Percentiles rank a stretch among this genome's conserved stretches.
These are phyloP conservation scores for Coemansia sp. DNA, from an alignment of 192 early-diverging fungal species.

Conservation along the genomic window DNA sequence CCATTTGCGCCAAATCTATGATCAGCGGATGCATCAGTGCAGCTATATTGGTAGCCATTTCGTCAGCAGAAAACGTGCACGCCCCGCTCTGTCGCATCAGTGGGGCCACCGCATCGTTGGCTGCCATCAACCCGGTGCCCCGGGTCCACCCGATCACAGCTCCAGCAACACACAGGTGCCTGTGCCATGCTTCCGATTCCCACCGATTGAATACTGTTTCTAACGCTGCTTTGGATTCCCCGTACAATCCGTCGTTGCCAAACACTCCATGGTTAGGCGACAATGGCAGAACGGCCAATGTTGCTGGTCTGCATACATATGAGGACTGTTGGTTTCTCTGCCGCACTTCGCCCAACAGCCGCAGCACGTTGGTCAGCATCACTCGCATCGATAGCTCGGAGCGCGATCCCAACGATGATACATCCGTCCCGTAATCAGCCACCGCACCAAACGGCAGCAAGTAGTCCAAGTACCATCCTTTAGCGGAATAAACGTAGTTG, in stretches of 20 bases:
- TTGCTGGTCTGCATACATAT: constrained; percentile 72
- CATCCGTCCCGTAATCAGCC: constrained; percentile 78
- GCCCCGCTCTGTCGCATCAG: constrained; percentile 66
- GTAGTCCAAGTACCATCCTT: constrained; percentile 88
- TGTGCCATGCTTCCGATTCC: constrained; percentile 83
- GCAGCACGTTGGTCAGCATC: constrained; percentile 92
- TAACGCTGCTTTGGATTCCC: constrained; percentile 89
- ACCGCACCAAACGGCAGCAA: constrained; percentile 94
- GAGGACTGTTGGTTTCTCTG: constrained; percentile 46
- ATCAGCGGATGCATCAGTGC: constrained; percentile 83
- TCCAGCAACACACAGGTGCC: constrained; percentile 80
- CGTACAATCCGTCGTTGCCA: constrained; percentile 89
- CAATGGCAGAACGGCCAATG: constrained; percentile 83
- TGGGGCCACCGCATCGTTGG: constrained; percentile 86
- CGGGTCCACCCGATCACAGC: constrained; percentile 98
- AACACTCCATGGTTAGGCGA: constrained; percentile 98
- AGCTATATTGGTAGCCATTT: constrained; percentile 94
- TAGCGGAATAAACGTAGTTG: constrained; percentile 75
- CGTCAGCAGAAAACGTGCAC: constrained; percentile 86
- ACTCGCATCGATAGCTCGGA: constrained; percentile 86
- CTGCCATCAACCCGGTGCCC: constrained; percentile 91
- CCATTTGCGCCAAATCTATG: constrained; percentile 66
- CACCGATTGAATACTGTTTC: constrained; percentile 92
- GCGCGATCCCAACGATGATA: constrained; percentile 75
- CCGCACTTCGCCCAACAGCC: constrained; percentile 85